Conservation (phyloP, 1,284 basidiomycete species). For the Apiotrichum gracile region DNA sequence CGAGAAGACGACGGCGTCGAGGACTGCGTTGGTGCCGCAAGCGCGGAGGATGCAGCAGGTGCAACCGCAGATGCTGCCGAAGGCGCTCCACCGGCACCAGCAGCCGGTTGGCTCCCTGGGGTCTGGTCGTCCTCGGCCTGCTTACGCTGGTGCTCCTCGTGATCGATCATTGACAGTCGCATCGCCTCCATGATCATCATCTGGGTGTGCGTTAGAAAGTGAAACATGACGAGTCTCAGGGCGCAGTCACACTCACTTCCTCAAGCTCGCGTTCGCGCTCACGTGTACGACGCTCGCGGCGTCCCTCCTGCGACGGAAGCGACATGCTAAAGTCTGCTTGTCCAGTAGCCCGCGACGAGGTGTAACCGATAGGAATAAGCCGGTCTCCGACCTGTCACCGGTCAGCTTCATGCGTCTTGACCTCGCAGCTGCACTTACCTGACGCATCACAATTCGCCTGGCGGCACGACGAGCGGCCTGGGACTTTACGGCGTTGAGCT, state of each 20-base stretch:
- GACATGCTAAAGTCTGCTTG: conserved; percentile 45
- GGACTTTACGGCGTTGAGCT: conserved; percentile 80
- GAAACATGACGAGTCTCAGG: background rate
- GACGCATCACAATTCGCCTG: conserved; percentile 94
- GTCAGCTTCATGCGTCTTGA: background rate
- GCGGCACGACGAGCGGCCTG: conserved; percentile 85
- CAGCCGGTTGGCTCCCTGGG: background rate
- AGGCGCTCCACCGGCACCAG: background rate
- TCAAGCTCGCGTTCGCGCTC: conserved; percentile 69
- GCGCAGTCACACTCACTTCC: conserved; percentile 61
- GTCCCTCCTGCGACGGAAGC: conserved; percentile 14
- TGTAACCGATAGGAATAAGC: conserved; percentile 92
- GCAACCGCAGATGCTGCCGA: background rate
- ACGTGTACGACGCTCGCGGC: conserved; percentile 13
- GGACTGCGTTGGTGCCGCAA: background rate
- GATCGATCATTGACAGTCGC: conserved; percentile 87
- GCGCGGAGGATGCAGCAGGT: background rate
- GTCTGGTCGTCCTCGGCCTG: conserved; percentile 21
- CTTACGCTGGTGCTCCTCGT: conserved; percentile 54
- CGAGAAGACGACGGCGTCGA: conserved; percentile 11
- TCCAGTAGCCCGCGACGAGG: conserved; percentile 49
- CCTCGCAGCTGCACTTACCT: conserved; percentile 44
- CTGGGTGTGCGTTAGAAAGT: too few species aligned
- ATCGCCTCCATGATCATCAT: conserved; percentile 99
- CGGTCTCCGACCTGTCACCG: conserved; percentile 79